These are phyloP conservation scores for Salvia splendens DNA, from an alignment of 257 asterid genomes.

Conservation along the genomic window DNA sequence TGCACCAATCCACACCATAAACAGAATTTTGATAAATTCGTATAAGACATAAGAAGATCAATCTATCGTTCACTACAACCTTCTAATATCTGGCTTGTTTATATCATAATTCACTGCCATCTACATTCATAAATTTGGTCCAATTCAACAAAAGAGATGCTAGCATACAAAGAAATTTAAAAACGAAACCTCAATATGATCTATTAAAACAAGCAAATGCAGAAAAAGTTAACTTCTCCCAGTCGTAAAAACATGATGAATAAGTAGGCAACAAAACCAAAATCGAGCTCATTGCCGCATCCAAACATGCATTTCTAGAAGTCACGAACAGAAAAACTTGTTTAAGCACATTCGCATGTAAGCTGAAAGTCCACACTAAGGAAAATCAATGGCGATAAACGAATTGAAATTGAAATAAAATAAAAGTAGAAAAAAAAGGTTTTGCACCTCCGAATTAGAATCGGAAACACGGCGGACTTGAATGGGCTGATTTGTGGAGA, in stretches of 20 bases:
- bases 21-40: background rate
- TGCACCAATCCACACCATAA: constrained; percentile 27
- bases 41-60: constrained; percentile 8
- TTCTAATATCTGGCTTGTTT: background rate
- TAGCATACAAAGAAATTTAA: background rate
- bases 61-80: constrained; percentile 10
- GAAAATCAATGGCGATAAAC: constrained; percentile 11
- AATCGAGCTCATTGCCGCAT: constrained; percentile 6
- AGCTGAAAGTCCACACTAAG: background rate
- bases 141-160: background rate
- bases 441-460: constrained; percentile 47
- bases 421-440: background rate
- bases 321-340: background rate
- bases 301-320: constrained; percentile 9
- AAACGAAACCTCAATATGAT: background rate
- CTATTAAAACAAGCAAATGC: constrained; percentile 17
- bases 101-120: background rate
- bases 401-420: background rate
- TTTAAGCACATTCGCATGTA: background rate
- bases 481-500: constrained; percentile 44
- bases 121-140: constrained; percentile 9
- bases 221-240: constrained; percentile 31
- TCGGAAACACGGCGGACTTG: constrained; percentile 34
- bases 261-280: background rate
- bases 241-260: background rate